Conservation (phyloP, 495 filamentous ascomycete genomes). For the Penicillium riverlandense region DNA sequence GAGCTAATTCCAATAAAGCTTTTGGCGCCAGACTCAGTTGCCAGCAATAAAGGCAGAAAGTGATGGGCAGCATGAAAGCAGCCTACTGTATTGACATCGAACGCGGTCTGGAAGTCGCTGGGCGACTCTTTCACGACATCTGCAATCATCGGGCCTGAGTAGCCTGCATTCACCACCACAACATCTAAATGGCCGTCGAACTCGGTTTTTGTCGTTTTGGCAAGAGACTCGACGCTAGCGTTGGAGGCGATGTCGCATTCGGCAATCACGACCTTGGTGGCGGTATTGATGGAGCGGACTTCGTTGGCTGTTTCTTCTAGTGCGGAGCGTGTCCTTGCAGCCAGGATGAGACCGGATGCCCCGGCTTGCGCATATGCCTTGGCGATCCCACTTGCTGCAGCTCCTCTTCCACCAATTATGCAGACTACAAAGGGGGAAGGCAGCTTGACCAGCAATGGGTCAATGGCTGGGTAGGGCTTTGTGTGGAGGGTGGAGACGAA, state of each 20-base stretch:
- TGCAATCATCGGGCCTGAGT: constrained; percentile 19
- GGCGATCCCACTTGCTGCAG: constrained; percentile 36
- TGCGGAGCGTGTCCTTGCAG: constrained; percentile 21
- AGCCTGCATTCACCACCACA: constrained; percentile 37
- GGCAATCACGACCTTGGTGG: constrained; percentile 16
- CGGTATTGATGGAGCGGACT: constrained; percentile 18
- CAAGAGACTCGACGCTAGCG: constrained; percentile 22
- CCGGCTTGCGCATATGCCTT: constrained; percentile 32
- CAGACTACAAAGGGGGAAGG: constrained; percentile 32
- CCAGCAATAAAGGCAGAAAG: constrained; percentile 34
- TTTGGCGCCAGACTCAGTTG: constrained; percentile 10
- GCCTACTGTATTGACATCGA: constrained; percentile 37
- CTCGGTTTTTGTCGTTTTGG: constrained; percentile 16
- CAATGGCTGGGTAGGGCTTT: constrained; percentile 36
- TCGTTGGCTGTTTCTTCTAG: constrained; percentile 22
- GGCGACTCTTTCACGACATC: constrained; percentile 21
- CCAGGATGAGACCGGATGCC: constrained; percentile 32
- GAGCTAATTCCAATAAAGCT: constrained; percentile 26
- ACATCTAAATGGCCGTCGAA: constrained; percentile 30
- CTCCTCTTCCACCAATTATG: constrained; percentile 40
- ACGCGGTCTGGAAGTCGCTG: constrained; percentile 30
- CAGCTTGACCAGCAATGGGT: constrained; percentile 22
- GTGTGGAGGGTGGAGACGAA: constrained; percentile 24
- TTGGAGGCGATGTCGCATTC: constrained; percentile 33
- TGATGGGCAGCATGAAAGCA: constrained; percentile 28